phyloP scores from a whole-genome alignment of 352 stramenopile genomes.

The Globisporangium paddicum region DNA sequence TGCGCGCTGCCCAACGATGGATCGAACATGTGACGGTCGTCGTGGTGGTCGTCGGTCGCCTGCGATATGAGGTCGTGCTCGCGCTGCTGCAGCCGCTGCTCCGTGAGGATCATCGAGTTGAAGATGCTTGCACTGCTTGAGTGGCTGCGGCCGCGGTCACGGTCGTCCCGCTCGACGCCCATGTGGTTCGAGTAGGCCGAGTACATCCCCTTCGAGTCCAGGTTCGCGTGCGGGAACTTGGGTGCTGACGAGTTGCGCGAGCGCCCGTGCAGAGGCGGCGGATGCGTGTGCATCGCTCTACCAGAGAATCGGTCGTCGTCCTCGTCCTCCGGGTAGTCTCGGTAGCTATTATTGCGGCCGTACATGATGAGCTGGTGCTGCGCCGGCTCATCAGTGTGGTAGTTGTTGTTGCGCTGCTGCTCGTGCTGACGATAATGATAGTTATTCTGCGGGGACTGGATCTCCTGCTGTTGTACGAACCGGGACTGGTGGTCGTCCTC shows the following conservation, averaged over 20 bases:
- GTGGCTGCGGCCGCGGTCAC: slow-evolving; percentile 10
- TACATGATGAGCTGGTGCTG: slow-evolving; percentile 13
- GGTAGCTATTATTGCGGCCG: slow-evolving; percentile 18
- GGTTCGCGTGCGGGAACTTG: neutral
- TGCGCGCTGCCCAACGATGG: slow-evolving; percentile 3
- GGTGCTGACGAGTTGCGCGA: slow-evolving; percentile 6
- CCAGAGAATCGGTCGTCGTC: slow-evolving; percentile 22
- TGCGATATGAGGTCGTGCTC: slow-evolving; percentile 62
- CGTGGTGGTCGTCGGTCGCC: slow-evolving; percentile 42
- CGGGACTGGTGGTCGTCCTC: slow-evolving; percentile 28
- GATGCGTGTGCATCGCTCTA: slow-evolving; percentile 1
- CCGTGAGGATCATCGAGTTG: slow-evolving; percentile 48
- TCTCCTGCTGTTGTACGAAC: slow-evolving; percentile 24
- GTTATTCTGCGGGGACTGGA: slow-evolving; percentile 12
- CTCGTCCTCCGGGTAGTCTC: slow-evolving; percentile 27
- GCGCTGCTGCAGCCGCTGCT: slow-evolving; percentile 56
- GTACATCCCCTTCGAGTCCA: slow-evolving; percentile 20
- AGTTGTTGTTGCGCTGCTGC: slow-evolving; percentile 15
- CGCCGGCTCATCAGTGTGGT: slow-evolving; percentile 1
- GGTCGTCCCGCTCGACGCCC: slow-evolving; percentile 3
- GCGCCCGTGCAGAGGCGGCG: slow-evolving; percentile 2
- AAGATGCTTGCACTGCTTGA: slow-evolving; percentile 19
- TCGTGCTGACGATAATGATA: slow-evolving; percentile 16
- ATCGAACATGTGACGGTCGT: slow-evolving; percentile 22
- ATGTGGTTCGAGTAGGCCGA: slow-evolving; percentile 30